Evolutionary conservation across 345 rosid species (phyloP), one percentile per base, ranked within the genome.

Genomic region (Rhodamnia argentea): DNA sequence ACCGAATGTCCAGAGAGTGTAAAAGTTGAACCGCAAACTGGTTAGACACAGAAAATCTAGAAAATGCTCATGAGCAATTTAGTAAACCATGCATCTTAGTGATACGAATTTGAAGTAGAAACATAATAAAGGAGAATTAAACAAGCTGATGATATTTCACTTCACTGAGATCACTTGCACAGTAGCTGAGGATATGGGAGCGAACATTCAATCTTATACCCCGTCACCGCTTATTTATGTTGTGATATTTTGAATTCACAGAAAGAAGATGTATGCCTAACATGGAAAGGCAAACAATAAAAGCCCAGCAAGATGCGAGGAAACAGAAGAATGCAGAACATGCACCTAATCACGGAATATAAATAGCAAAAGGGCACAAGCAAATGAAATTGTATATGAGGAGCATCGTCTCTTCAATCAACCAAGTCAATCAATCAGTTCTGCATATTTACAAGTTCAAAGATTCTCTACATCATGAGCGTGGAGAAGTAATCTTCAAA

Each of bases 401-500:
- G 47, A 70, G 3, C 81, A 37, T 37, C 7, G 4, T 22, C 47
- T 60, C 37, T 70, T 70, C 47, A 37, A 70, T 70, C 47, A 70
- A 64, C 76, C 47, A 10, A 70, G 81, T 70, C 81, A 70, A 40
- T 37, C 40, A 37, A 37, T 32, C 81, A 70, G 47, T 18, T 70
- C 37, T 37, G 47, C 13, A 37, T 10, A 37, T 70, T 70, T 82
- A 82, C 84, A 82, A 82, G 4, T 82, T 32, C 84, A 82, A 82
- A 47, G 40, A 20, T 82, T 47, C 58, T 58, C 57, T 87, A 89
- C 85, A 91, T 86, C 93, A 91, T 87, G 32, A 91, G 93, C 70
- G 10, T 86, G 47, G 92, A 90, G 84, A 91, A 91, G 90, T 91
- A 90, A 44, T 89, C 88, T 88, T 90, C 93, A 70, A 90, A 91